A percentile compares a stretch with the other conserved stretches of the same genome.
Conservation (phyloP, 2,329 filamentous ascomycete genomes). For the Blumeria graminis region DNA sequence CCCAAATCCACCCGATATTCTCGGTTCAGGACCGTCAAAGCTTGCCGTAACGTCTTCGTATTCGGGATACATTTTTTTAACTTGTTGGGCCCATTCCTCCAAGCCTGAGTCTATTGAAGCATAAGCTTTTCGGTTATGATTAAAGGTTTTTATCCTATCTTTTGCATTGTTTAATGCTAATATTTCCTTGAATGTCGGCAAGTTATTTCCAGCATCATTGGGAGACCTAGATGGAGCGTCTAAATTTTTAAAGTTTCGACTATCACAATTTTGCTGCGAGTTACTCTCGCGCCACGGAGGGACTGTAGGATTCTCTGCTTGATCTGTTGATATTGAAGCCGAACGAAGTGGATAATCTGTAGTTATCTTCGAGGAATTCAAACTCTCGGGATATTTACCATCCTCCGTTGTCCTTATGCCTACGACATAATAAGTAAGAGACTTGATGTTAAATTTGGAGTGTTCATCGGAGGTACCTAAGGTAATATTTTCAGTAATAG, state of each 20-base stretch:
- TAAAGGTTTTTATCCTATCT: slow-evolving; percentile 51
- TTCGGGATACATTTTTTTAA: slow-evolving; percentile 24
- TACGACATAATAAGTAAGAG: too few species aligned
- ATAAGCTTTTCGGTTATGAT: slow-evolving; percentile 47
- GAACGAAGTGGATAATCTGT: too few species aligned
- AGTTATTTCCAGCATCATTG: slow-evolving; percentile 2
- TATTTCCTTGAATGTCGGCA: slow-evolving; percentile 44
- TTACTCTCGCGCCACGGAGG: too few species aligned
- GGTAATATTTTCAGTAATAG: too few species aligned
- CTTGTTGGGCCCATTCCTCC: slow-evolving; percentile 26
- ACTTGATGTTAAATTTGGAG: too few species aligned
- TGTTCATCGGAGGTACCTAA: too few species aligned
- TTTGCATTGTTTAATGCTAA: slow-evolving; percentile 37
- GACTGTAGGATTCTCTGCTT: too few species aligned
- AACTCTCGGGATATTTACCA: too few species aligned
- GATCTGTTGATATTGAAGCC: too few species aligned
- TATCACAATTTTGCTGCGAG: too few species aligned
- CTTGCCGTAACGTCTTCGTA: slow-evolving; percentile 18
- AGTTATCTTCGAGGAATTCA: too few species aligned
- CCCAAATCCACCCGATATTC: slow-evolving; percentile 2
- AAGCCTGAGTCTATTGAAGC: slow-evolving; percentile 52
- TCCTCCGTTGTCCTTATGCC: too few species aligned
- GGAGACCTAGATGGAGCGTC: neutral
- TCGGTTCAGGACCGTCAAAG: slow-evolving; percentile 5
- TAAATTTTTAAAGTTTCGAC: neutral